Evolutionary conservation across 2,329 filamentous ascomycete species (phyloP).

Genomic region (Diplodia mutila): DNA sequence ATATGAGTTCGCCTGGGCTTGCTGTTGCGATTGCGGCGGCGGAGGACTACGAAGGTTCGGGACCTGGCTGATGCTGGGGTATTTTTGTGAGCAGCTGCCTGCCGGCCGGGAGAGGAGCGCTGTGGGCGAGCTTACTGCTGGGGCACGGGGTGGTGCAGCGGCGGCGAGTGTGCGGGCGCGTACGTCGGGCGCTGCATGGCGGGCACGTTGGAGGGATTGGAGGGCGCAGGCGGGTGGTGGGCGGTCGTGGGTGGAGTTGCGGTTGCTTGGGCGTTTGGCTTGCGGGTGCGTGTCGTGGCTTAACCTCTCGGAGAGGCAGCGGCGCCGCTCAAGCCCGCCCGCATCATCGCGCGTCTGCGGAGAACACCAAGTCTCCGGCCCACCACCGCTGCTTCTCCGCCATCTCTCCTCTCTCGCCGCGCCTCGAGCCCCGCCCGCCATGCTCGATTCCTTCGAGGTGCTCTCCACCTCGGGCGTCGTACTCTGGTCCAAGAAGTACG

Average conservation of each 20-base stretch:
- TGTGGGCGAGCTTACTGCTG: slow-evolving; percentile 19
- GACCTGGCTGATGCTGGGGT: slow-evolving; percentile 75
- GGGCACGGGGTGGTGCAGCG: slow-evolving; percentile 64
- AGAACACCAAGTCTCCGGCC: slow-evolving; percentile 7
- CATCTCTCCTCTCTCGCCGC: slow-evolving; percentile 13
- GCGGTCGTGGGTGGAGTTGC: background rate
- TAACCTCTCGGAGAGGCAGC: background rate
- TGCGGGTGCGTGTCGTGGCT: slow-evolving; percentile 14
- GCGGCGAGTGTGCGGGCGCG: slow-evolving; percentile 77
- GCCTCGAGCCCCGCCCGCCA: slow-evolving; percentile 47
- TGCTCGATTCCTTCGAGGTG: slow-evolving; percentile 97
- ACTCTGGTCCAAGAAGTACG: slow-evolving; percentile 89
- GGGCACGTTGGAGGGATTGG: slow-evolving; percentile 23
- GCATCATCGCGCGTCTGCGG: slow-evolving; percentile 24
- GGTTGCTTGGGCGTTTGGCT: background rate
- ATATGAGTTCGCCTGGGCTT: slow-evolving; percentile 70
- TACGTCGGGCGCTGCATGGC: slow-evolving; percentile 87
- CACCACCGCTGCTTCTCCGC: slow-evolving; percentile 13
- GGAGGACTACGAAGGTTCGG: slow-evolving; percentile 95
- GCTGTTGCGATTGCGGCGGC: slow-evolving; percentile 75
- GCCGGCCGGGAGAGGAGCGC: background rate
- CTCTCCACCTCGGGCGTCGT: slow-evolving; percentile 95
- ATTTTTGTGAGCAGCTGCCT: slow-evolving; percentile 13
- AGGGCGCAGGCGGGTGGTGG: background rate
- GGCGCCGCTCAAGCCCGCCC: slow-evolving; percentile 13